phyloP scores from a whole-genome alignment of 2,329 filamentous ascomycete genomes.

The Venturiaceae sp. region DNA sequence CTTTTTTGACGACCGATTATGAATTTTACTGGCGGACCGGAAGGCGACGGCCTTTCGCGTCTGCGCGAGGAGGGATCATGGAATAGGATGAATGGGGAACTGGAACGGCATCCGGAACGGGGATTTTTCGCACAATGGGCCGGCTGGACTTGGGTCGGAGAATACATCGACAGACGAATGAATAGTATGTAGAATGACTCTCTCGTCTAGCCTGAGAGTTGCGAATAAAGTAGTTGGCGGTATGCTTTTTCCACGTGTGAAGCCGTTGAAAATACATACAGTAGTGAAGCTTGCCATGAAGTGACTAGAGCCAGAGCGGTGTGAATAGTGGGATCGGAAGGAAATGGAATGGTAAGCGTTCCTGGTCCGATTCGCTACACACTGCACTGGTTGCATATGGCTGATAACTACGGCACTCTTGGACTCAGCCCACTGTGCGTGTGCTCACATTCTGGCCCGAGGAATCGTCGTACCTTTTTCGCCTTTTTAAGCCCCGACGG shows the following conservation, averaged over 20 bases:
- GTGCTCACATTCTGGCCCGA: too few species aligned
- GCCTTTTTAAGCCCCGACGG: not conserved
- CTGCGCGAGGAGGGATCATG: not conserved
- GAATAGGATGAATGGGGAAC: not conserved
- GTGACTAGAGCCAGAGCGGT: not conserved
- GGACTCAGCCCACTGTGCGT: too few species aligned
- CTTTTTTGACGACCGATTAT: conserved; percentile 1
- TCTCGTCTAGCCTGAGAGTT: not conserved
- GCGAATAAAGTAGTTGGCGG: not conserved
- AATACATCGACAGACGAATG: not conserved
- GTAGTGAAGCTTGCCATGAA: not conserved
- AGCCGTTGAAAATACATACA: too few species aligned
- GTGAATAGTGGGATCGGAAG: too few species aligned
- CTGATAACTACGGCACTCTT: not conserved
- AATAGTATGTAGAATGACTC: not conserved
- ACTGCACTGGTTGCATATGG: not conserved
- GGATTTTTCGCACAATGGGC: not conserved
- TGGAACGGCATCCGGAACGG: not conserved
- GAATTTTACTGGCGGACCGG: not conserved
- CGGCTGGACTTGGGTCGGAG: not conserved
- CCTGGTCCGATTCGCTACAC: not conserved
- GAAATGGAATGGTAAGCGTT: too few species aligned
- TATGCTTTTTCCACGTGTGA: not conserved
- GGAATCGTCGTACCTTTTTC: not conserved
- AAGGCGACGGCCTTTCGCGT: not conserved